Evolutionary conservation across 768 basidiomycete species (phyloP).

Genomic region (Lactarius deliciosus): DNA sequence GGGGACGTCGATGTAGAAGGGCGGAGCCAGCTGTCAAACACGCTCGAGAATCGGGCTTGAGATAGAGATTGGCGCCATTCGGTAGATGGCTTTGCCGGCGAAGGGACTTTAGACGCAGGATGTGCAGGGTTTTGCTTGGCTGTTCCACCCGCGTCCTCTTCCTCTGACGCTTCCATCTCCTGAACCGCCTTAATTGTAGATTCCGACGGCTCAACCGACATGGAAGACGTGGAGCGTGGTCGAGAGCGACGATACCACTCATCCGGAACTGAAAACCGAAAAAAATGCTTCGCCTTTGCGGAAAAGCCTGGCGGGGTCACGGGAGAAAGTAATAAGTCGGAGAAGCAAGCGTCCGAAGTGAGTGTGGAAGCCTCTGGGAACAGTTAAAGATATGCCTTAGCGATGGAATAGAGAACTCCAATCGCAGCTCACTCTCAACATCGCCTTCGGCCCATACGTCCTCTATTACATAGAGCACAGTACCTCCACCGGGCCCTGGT

Average conservation of each 20-base stretch:
- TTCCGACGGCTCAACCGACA: slow-evolving; percentile 52
- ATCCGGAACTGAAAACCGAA: slow-evolving; percentile 71
- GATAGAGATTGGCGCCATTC: slow-evolving; percentile 57
- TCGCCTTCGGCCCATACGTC: slow-evolving; percentile 58
- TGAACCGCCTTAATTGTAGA: slow-evolving; percentile 49
- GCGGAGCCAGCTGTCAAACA: slow-evolving; percentile 67
- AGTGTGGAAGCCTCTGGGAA: slow-evolving; percentile 46
- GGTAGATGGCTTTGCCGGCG: slow-evolving; percentile 33
- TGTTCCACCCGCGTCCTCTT: slow-evolving; percentile 55
- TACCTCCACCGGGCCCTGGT: slow-evolving; percentile 65
- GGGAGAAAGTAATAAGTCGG: slow-evolving; percentile 44
- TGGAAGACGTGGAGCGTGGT: slow-evolving; percentile 48
- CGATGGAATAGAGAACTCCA: neutral
- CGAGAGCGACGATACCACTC: slow-evolving; percentile 78
- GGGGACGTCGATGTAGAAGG: slow-evolving; percentile 42
- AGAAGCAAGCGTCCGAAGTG: slow-evolving; percentile 44
- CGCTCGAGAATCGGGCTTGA: slow-evolving; percentile 58
- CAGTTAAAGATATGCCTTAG: neutral
- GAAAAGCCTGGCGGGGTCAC: slow-evolving; percentile 45
- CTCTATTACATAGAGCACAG: slow-evolving; percentile 72
- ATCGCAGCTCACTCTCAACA: slow-evolving; percentile 49
- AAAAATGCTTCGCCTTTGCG: slow-evolving; percentile 43
- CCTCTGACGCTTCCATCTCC: slow-evolving; percentile 50
- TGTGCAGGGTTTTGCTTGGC: slow-evolving; percentile 49
- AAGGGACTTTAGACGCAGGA: slow-evolving; percentile 30